Evolutionary conservation across 129 eudicot genomes (phyloP).

Genomic region (Flaveria sonorensis): DNA sequence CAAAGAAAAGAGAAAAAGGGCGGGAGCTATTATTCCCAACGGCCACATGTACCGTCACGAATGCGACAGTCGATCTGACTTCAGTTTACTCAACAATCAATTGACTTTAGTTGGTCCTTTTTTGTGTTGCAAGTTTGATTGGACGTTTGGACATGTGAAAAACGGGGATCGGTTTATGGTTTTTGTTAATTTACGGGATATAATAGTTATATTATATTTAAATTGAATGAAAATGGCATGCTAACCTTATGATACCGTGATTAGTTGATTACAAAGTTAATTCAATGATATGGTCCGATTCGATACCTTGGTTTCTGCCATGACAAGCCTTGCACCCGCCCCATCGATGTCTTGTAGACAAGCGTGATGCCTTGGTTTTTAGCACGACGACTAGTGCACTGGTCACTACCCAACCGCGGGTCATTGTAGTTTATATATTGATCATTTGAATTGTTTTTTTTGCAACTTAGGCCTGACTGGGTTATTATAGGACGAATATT

Average conservation of each 20-base stretch:
- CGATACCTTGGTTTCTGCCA: too few species aligned
- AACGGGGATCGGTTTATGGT: slow-evolving; percentile 1
- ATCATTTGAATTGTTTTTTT: too few species aligned
- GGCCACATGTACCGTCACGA: slow-evolving; percentile 35
- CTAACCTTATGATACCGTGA: slow-evolving; percentile 7
- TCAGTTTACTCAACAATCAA: slow-evolving; percentile 14
- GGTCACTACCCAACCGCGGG: too few species aligned
- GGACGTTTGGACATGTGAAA: slow-evolving; percentile 4
- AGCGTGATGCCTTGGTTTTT: too few species aligned
- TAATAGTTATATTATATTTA: slow-evolving; percentile 1
- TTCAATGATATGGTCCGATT: too few species aligned
- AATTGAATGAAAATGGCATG: slow-evolving; percentile 6
- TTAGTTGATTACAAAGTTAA: too few species aligned
- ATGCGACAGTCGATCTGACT: slow-evolving; percentile 37
- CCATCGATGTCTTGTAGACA: too few species aligned
- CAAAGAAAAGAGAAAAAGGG: slow-evolving; percentile 18
- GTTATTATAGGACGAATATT: too few species aligned
- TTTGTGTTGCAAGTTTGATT: slow-evolving; percentile 15
- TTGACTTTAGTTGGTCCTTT: slow-evolving; percentile 11
- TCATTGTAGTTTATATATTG: too few species aligned
- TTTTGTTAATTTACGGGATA: slow-evolving; percentile 14
- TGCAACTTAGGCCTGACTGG: too few species aligned
- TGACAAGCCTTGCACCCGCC: too few species aligned
- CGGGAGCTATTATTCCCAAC: slow-evolving; percentile 23
- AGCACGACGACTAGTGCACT: too few species aligned